Conservation (phyloP, 768 basidiomycete species). For the Hypholoma sublateritium region DNA sequence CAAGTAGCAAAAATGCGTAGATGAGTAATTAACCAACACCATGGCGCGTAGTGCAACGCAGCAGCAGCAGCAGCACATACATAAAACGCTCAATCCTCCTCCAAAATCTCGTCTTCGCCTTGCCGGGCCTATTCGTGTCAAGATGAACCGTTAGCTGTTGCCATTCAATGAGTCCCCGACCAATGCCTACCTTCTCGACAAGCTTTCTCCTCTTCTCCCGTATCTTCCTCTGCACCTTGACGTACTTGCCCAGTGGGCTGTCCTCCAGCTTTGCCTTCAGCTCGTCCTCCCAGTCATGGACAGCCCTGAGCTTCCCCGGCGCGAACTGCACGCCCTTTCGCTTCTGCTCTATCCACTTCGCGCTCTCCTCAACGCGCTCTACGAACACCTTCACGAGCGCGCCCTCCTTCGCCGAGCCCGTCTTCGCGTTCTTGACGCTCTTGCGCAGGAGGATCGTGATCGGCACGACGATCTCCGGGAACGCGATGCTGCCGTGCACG, state of each 20-base stretch:
- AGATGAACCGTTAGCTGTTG: conserved; percentile 16
- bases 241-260: conserved; percentile 79
- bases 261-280: conserved; percentile 59
- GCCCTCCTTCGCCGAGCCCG: conserved; percentile 51
- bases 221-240: conserved; percentile 78
- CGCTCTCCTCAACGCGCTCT: conserved; percentile 86
- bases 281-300: conserved; percentile 70
- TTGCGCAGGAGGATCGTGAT: conserved; percentile 71
- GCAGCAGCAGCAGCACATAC: neutral
- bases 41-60: too few species aligned
- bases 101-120: conserved; percentile 70
- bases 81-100: conserved; percentile 32
- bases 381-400: conserved; percentile 71
- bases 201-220: conserved; percentile 72
- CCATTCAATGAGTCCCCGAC: conserved; percentile 5
- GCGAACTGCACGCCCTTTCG: conserved; percentile 72
- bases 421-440: conserved; percentile 61
- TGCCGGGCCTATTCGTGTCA: conserved; percentile 53
- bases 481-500: conserved; percentile 85
- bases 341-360: conserved; percentile 71
- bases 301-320: conserved; percentile 67
- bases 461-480: conserved; percentile 90
- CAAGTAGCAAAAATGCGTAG: too few species aligned
- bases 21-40: too few species aligned
- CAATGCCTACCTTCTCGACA: conserved; percentile 64